Percentiles rank a stretch among this genome's conserved stretches.
These are phyloP conservation scores for Candida jianshihensis DNA, from an alignment of 805 yeast genomes.

Conservation along the genomic window DNA sequence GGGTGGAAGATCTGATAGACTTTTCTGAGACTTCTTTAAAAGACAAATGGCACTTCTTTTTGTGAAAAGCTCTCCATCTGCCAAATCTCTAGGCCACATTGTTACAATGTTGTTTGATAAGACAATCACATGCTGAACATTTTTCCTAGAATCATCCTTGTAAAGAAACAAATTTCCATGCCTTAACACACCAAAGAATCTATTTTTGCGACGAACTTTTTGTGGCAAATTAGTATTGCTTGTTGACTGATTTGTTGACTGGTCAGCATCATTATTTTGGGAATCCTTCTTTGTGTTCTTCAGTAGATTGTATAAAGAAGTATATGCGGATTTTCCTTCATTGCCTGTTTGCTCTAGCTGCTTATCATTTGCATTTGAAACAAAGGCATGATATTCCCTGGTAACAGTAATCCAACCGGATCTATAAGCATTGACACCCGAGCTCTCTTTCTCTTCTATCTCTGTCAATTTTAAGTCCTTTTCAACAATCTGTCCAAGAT, in stretches of 20 bases:
- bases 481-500: conserved; percentile 20
- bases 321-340: conserved; percentile 44
- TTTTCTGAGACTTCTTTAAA: conserved; percentile 37
- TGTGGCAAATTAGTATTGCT: conserved; percentile 24
- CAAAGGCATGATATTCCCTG: conserved; percentile 56
- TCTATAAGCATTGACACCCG: conserved; percentile 58
- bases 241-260: conserved; percentile 4
- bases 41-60: conserved; percentile 76
- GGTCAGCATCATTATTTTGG: conserved; percentile 5
- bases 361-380: conserved; percentile 31
- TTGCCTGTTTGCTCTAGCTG: conserved; percentile 18
- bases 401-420: conserved; percentile 86
- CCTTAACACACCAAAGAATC: conserved; percentile 63
- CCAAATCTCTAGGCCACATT: conserved; percentile 75
- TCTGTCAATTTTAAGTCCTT: conserved; percentile 50
- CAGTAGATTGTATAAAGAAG: conserved; percentile 53
- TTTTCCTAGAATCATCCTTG: conserved; percentile 56
- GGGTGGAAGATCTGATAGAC: conserved; percentile 26
- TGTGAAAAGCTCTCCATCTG: conserved; percentile 76
- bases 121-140: conserved; percentile 73
- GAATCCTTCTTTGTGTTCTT: conserved; percentile 24
- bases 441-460: conserved; percentile 49
- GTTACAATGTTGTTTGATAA: conserved; percentile 63
- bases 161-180: conserved; percentile 89
- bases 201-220: conserved; percentile 43